phyloP scores from a whole-genome alignment of 257 asterid genomes.

The Nemophila menziesii region DNA sequence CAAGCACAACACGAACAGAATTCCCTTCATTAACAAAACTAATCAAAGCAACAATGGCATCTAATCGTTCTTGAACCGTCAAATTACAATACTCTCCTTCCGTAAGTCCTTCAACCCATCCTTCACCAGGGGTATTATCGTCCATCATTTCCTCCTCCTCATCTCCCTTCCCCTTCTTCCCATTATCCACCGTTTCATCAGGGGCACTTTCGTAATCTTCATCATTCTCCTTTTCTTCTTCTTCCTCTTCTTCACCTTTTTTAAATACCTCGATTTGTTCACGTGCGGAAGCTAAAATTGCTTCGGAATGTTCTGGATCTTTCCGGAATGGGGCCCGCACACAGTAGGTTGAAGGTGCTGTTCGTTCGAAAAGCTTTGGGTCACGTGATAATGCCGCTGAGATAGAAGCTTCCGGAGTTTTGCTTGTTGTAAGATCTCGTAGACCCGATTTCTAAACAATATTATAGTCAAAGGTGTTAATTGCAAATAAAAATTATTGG shows the following conservation, averaged over 20 bases:
- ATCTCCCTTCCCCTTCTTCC: slow-evolving; percentile 13
- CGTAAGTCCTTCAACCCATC: slow-evolving; percentile 82
- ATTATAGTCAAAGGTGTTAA: background rate
- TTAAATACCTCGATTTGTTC: slow-evolving; percentile 49
- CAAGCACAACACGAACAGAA: slow-evolving; percentile 54
- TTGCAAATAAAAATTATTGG: too few relatives aligned
- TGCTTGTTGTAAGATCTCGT: slow-evolving; percentile 86
- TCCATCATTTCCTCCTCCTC: slow-evolving; percentile 29
- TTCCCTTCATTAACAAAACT: slow-evolving; percentile 82
- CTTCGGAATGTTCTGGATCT: slow-evolving; percentile 61
- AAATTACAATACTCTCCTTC: slow-evolving; percentile 73
- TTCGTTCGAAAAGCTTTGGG: slow-evolving; percentile 82
- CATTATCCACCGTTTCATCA: slow-evolving; percentile 36
- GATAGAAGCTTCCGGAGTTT: slow-evolving; percentile 94
- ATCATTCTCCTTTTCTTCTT: slow-evolving; percentile 63
- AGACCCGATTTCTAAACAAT: slow-evolving; percentile 97
- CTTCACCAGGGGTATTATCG: slow-evolving; percentile 41
- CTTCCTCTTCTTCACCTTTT: slow-evolving; percentile 56
- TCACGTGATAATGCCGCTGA: slow-evolving; percentile 95
- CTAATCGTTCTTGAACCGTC: slow-evolving; percentile 69
- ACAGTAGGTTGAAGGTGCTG: slow-evolving; percentile 90
- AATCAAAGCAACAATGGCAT: slow-evolving; percentile 65
- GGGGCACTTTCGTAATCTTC: slow-evolving; percentile 70
- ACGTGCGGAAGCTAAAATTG: slow-evolving; percentile 53
- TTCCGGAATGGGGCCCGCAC: slow-evolving; percentile 74